Evolutionary conservation across 768 basidiomycete genomes (phyloP), one percentile per base, ranked within the genome.

Genomic region (Crepidotus variabilis): DNA sequence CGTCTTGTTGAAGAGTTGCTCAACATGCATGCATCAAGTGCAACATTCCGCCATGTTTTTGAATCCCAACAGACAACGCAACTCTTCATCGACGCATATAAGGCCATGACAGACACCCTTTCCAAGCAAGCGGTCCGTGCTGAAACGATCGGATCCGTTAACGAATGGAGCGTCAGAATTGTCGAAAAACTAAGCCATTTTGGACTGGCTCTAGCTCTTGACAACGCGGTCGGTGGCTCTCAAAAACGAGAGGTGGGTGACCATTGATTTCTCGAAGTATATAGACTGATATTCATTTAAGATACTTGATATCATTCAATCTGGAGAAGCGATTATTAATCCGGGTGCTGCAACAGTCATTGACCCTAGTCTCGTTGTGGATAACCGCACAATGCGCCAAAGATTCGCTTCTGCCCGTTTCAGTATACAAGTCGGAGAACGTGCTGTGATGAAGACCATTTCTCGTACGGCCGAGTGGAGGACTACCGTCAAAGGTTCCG

Each of bases 161-260:
- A 80, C 46, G 71, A 71, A 14, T 68, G 71, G 61, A 75, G 72
- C 4, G 69, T 77, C n/a, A 75, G 85, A 6, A 78, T 90, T 11
- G 68, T 86, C 16, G 86, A 90, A 61, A 90, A 90, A 58, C 67
- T 92, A 14, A 82, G 79, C 2, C 87, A 91, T 60, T 74, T 94
- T 22, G 88, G 83, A 1, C 65, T 87, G 23, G 81, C 86, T 16
- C 72, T 93, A 22, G 86, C 87, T 1, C 70, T 85, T 56, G 88
- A 87, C 55, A 81, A 81, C 52, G 71, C 78, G 8, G 81, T 88
- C 43, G 78, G 82, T 13, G 78, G 79, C 0, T 43, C 69, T n/a
- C 89, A 92, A 67, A 92, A 90, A 61, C 82, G 82, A 52, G 87
- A 91, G 78, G 91, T 90, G 63, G 13, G 73, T 66, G 6, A 1